A percentile compares a stretch with the other conserved stretches of the same genome.
phyloP scores from a whole-genome alignment of 1,284 basidiomycete genomes.

The Vanrija sp. region DNA sequence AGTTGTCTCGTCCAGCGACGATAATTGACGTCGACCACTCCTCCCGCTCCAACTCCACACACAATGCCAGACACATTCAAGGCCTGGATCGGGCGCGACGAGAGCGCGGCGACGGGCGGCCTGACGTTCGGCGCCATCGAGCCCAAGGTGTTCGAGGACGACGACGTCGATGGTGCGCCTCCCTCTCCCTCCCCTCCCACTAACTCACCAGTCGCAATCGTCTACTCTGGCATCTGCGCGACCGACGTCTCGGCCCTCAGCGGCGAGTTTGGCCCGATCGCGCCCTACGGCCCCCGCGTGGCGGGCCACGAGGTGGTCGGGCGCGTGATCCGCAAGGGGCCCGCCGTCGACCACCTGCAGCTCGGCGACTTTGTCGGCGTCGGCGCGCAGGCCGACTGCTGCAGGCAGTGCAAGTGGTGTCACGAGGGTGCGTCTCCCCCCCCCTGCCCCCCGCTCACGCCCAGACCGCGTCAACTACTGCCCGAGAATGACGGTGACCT shows the following conservation, averaged over 20 bases:
- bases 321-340: slow-evolving; percentile 24
- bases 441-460: too few relatives aligned
- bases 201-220: neutral
- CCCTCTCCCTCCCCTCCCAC: neutral
- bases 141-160: slow-evolving; percentile 45
- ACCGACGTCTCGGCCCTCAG: slow-evolving; percentile 15
- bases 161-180: slow-evolving; percentile 43
- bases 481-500: neutral
- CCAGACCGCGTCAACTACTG: slow-evolving; percentile 5
- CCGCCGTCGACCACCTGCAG: slow-evolving; percentile 23
- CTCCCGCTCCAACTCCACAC: neutral
- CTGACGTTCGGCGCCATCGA: slow-evolving; percentile 42
- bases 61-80: slow-evolving; percentile 21
- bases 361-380: slow-evolving; percentile 53
- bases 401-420: slow-evolving; percentile 49
- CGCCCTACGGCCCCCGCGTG: neutral
- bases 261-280: slow-evolving; percentile 11
- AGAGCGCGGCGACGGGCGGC: slow-evolving; percentile 42
- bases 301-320: slow-evolving; percentile 35
- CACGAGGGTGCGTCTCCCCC: slow-evolving; percentile 21
- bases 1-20: too few relatives aligned
- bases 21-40: too few relatives aligned
- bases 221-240: slow-evolving; percentile 18
- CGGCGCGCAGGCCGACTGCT: slow-evolving; percentile 52
- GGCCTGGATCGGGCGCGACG: slow-evolving; percentile 43